Evolutionary conservation across 306 rosid species (phyloP).

Genomic region (Oemleria cerasiformis): DNA sequence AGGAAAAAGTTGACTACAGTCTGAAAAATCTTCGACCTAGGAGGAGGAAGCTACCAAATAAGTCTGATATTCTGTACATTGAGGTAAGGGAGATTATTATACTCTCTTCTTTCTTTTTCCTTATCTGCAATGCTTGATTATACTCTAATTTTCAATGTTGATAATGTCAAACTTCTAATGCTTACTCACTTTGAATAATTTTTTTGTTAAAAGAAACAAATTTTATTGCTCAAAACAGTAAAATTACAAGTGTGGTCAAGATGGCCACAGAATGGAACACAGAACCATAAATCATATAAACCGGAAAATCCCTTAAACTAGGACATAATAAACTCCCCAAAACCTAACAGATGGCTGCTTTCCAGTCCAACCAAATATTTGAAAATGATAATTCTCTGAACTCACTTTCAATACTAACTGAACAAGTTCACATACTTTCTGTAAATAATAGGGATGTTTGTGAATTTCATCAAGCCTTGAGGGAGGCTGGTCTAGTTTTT

Average conservation of each 20-base stretch:
- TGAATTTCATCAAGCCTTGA: not conserved
- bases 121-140: not conserved
- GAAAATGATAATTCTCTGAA: no score
- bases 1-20: conserved; percentile 40
- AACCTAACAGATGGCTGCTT: no score
- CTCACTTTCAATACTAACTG: not conserved
- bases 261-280: no score
- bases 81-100: conserved; percentile 45
- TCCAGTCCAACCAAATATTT: no score
- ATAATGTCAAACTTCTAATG: not conserved
- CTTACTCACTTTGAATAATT: not conserved
- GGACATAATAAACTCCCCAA: no score
- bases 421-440: not conserved
- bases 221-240: no score
- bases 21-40: conserved; percentile 63
- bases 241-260: no score
- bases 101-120: not conserved
- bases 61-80: conserved; percentile 52
- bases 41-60: conserved; percentile 47
- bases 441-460: not conserved
- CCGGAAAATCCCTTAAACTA: no score
- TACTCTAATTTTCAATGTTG: not conserved
- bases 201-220: no score
- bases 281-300: no score
- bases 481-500: no score